These are phyloP conservation scores for Brasenia schreberi DNA, from an alignment of 164 flowering plant genomes.

Conservation along the genomic window DNA sequence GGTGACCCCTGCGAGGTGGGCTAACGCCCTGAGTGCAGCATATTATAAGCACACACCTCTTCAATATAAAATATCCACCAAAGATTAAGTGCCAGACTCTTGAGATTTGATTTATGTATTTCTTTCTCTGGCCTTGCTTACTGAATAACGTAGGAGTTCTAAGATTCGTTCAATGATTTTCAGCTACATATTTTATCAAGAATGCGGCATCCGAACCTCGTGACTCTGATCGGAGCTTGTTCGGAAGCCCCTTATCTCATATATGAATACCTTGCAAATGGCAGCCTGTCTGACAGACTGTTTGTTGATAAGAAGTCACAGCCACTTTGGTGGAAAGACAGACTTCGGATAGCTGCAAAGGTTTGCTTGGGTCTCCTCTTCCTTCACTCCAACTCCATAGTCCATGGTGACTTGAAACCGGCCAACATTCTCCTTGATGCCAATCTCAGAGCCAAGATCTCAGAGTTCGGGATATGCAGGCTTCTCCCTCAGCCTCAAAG, in stretches of 20 bases:
- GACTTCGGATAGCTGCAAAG: slow-evolving; percentile 48
- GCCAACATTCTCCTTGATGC: slow-evolving; percentile 48
- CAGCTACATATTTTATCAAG: slow-evolving; percentile 74
- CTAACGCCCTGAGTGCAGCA: too few relatives aligned
- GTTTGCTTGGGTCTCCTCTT: slow-evolving; percentile 32
- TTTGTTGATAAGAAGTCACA: slow-evolving; percentile 10
- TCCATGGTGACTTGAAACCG: slow-evolving; percentile 29
- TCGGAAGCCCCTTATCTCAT: slow-evolving; percentile 59
- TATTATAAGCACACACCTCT: too few relatives aligned
- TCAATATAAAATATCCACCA: too few relatives aligned
- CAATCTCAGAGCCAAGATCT: slow-evolving; percentile 36
- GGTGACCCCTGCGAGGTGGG: too few relatives aligned
- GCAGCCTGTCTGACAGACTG: slow-evolving; percentile 91
- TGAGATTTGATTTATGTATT: too few relatives aligned
- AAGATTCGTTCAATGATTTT: not conserved
- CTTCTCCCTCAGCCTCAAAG: slow-evolving; percentile 9
- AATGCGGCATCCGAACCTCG: slow-evolving; percentile 75
- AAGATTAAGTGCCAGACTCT: too few relatives aligned
- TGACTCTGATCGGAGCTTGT: slow-evolving; percentile 80
- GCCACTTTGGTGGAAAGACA: slow-evolving; percentile 36
- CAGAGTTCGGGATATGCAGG: slow-evolving; percentile 30
- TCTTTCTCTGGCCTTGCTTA: too few relatives aligned
- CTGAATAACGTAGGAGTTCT: too few relatives aligned
- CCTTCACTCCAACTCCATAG: slow-evolving; percentile 33
- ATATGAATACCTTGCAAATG: slow-evolving; percentile 73